These are phyloP conservation scores for Flaveria sonorensis DNA, from an alignment of 129 eudicot species.

Conservation along the genomic window DNA sequence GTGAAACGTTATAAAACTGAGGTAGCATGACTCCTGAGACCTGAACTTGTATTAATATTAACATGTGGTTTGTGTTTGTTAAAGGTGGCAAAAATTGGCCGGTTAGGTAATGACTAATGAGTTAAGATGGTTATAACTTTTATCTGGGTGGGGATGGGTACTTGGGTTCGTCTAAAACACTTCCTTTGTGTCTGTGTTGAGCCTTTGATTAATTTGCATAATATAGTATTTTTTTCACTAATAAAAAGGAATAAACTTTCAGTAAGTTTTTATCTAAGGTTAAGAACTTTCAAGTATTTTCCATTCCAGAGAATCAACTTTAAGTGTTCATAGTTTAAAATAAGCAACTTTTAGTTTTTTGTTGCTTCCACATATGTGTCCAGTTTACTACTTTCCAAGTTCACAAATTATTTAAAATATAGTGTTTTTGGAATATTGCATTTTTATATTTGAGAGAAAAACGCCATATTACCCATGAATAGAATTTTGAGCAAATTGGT, in stretches of 20 bases:
- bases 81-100: background rate
- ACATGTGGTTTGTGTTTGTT: background rate
- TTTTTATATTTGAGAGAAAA: background rate
- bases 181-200: no score
- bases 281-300: background rate
- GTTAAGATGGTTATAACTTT: no score
- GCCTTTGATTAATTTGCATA: no score
- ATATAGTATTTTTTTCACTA: background rate
- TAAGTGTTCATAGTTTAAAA: background rate
- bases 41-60: background rate
- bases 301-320: background rate
- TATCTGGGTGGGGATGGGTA: background rate
- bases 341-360: background rate
- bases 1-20: conserved; percentile 70
- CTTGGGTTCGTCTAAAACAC: background rate
- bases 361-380: background rate
- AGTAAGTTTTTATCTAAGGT: background rate
- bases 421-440: background rate
- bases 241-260: background rate
- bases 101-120: background rate
- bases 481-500: background rate
- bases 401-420: background rate
- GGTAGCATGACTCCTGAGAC: conserved; percentile 44
- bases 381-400: background rate
- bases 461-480: background rate